A percentile compares a stretch with the other conserved stretches of the same genome.
These are phyloP conservation scores for Fusarium abutilonis DNA, from an alignment of 2,329 filamentous ascomycete species.

Conservation along the genomic window DNA sequence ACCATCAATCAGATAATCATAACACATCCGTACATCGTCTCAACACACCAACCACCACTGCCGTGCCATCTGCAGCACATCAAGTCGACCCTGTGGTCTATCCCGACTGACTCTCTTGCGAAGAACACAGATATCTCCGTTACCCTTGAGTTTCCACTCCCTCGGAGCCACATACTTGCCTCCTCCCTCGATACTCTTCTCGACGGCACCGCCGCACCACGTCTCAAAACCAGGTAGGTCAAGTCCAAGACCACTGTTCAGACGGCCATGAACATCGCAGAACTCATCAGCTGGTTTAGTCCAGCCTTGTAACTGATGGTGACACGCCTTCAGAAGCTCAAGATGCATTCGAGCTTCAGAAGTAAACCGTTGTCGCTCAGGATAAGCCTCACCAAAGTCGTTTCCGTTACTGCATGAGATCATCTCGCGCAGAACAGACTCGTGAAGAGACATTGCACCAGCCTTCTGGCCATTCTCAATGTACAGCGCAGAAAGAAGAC, in stretches of 20 bases:
- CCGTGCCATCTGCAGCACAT: constrained; percentile 31
- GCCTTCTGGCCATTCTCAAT: constrained; percentile 16
- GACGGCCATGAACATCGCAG: constrained; percentile 28
- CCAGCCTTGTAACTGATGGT: constrained; percentile 37
- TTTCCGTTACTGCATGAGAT: constrained; percentile 25
- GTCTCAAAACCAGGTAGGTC: constrained; percentile 36
- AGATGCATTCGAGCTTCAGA: constrained; percentile 35
- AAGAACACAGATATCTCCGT: constrained; percentile 13
- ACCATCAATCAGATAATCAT: background rate
- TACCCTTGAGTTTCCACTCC: constrained; percentile 36
- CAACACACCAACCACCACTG: constrained; percentile 35
- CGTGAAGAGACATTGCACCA: constrained; percentile 38
- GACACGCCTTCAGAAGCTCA: constrained; percentile 32
- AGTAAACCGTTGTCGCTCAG: constrained; percentile 19
- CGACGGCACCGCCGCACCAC: constrained; percentile 27
- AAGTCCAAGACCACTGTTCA: constrained; percentile 31
- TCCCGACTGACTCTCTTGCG: constrained; percentile 6
- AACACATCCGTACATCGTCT: background rate
- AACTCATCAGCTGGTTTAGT: constrained; percentile 32
- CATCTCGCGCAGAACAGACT: constrained; percentile 40
- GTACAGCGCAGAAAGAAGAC: constrained; percentile 41
- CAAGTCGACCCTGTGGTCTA: constrained; percentile 10
- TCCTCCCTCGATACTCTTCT: constrained; percentile 31
- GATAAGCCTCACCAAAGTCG: constrained; percentile 13
- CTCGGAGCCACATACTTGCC: constrained; percentile 32